Evolutionary conservation across 148 eudicot genomes (phyloP).

Genomic region (Fagopyrum homotropicum): DNA sequence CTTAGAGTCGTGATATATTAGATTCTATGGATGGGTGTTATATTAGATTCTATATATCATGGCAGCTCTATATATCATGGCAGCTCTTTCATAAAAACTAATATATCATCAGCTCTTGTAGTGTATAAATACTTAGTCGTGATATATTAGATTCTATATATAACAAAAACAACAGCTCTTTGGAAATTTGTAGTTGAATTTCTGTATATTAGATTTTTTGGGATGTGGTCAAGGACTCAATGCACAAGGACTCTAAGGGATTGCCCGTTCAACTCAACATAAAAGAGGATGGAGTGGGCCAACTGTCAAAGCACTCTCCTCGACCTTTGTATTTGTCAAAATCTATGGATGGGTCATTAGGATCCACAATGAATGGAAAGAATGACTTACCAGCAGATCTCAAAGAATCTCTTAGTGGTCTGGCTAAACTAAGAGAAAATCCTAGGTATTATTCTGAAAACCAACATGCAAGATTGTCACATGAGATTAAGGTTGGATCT

Average conservation of each 20-base stretch:
- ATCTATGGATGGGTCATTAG: slow-evolving; percentile 28
- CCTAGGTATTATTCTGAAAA: slow-evolving; percentile 52
- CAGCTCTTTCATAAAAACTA: too few relatives aligned
- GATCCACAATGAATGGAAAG: slow-evolving; percentile 18
- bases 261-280: slow-evolving; percentile 39
- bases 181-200: too few relatives aligned
- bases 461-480: slow-evolving; percentile 38
- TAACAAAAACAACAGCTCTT: too few relatives aligned
- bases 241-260: slow-evolving; percentile 48
- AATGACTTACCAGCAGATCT: slow-evolving; percentile 37
- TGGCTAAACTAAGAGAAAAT: slow-evolving; percentile 60
- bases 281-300: slow-evolving; percentile 40
- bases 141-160: too few relatives aligned
- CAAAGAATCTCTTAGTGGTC: slow-evolving; percentile 54
- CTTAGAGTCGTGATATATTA: too few relatives aligned
- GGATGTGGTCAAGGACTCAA: slow-evolving; percentile 74
- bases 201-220: too few relatives aligned
- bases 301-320: slow-evolving; percentile 50
- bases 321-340: slow-evolving; percentile 43
- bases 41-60: too few relatives aligned
- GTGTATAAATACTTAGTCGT: too few relatives aligned
- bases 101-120: too few relatives aligned
- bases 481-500: slow-evolving; percentile 43
- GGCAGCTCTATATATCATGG: too few relatives aligned
- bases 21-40: too few relatives aligned